These are phyloP conservation scores for Fusarium pseudograminearum DNA, from an alignment of 2,329 filamentous ascomycete genomes.

Conservation along the genomic window DNA sequence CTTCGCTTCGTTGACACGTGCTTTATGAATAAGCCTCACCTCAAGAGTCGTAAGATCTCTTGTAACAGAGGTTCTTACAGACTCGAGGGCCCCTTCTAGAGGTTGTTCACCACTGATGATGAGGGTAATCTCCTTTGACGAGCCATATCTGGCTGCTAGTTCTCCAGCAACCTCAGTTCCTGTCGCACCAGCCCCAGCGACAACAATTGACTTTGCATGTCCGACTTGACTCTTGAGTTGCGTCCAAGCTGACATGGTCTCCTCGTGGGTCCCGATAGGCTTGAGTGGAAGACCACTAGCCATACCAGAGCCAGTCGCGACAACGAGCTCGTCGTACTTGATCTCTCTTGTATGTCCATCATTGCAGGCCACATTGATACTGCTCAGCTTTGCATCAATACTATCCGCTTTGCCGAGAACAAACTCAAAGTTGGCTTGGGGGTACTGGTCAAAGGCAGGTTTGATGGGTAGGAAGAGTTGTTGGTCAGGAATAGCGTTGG, in stretches of 20 bases:
- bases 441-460: conserved; percentile 60
- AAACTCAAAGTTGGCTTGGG: conserved; percentile 60
- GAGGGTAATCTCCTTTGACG: conserved; percentile 47
- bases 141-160: conserved; percentile 50
- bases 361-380: conserved; percentile 53
- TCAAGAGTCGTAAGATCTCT: conserved; percentile 46
- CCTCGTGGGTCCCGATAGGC: conserved; percentile 58
- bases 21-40: conserved; percentile 48
- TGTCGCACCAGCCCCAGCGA: conserved; percentile 56
- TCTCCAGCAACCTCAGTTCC: conserved; percentile 56
- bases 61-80: conserved; percentile 49
- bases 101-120: conserved; percentile 40
- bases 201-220: conserved; percentile 50
- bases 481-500: conserved; percentile 60
- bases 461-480: conserved; percentile 61
- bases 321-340: conserved; percentile 64
- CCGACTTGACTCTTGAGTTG: conserved; percentile 44
- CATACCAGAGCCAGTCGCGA: conserved; percentile 65
- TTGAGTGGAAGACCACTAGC: conserved; percentile 61
- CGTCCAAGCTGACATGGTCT: conserved; percentile 54
- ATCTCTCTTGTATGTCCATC: conserved; percentile 51
- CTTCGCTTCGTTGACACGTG: conserved; percentile 48
- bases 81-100: conserved; percentile 34
- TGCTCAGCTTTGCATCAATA: conserved; percentile 52
- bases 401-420: conserved; percentile 60